Evolutionary conservation across 495 filamentous ascomycete species (phyloP).

Genomic region (Lophiostoma macrostomum): DNA sequence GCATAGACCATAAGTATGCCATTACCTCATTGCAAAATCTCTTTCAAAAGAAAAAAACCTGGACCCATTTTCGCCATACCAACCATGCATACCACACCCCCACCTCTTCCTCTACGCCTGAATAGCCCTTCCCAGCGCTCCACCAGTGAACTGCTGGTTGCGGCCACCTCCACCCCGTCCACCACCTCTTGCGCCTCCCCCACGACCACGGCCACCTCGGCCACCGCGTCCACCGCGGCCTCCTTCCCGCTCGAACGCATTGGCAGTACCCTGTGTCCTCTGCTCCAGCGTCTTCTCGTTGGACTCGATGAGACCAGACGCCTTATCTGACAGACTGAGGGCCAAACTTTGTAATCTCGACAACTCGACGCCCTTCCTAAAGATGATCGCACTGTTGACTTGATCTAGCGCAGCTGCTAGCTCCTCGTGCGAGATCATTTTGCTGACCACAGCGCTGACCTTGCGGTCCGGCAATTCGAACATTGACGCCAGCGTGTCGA

Average conservation of each 20-base stretch:
- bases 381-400: conserved; percentile 95
- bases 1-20: no score
- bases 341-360: conserved; percentile 93
- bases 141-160: conserved; percentile 61
- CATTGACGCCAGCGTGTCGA: conserved; percentile 82
- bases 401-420: conserved; percentile 94
- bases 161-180: conserved; percentile 48
- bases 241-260: conserved; percentile 87
- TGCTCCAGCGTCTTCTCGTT: conserved; percentile 97
- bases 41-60: no score
- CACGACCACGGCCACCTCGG: conserved; percentile 64
- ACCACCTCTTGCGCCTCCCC: conserved; percentile 45
- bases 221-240: conserved; percentile 59
- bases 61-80: no score
- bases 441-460: conserved; percentile 90
- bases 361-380: conserved; percentile 98
- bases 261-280: conserved; percentile 89
- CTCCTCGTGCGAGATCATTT: conserved; percentile 99
- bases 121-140: conserved; percentile 62
- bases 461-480: conserved; percentile 90
- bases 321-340: conserved; percentile 92
- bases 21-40: no score
- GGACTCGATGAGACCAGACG: conserved; percentile 87
- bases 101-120: conserved; percentile 60
- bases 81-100: no score